Evolutionary conservation across 2,329 filamentous ascomycete species (phyloP).

Genomic region (Xylariaceae sp.): DNA sequence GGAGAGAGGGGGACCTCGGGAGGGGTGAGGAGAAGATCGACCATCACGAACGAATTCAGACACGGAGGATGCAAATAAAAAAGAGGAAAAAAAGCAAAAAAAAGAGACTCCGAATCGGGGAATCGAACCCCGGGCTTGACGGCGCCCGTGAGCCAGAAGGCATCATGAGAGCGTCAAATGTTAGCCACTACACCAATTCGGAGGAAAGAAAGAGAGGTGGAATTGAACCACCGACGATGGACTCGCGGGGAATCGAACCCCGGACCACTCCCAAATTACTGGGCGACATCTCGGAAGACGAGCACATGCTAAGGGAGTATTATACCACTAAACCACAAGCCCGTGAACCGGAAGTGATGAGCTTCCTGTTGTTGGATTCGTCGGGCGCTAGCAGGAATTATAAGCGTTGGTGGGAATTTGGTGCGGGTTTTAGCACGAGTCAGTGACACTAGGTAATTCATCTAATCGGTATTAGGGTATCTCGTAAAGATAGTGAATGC

Average conservation of each 20-base stretch:
- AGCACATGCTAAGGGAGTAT: background rate
- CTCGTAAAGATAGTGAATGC: background rate
- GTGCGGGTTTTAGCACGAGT: no score
- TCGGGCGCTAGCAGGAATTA: background rate
- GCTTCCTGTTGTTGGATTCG: constrained; percentile 7
- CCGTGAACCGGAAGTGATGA: constrained; percentile 4
- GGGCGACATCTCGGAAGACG: background rate
- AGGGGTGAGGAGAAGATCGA: background rate
- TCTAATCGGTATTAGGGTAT: no score
- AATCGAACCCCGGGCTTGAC: constrained; percentile 29
- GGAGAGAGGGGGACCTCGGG: background rate
- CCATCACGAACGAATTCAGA: background rate
- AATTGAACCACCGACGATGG: constrained; percentile 16
- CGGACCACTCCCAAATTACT: constrained; percentile 22
- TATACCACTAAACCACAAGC: constrained; percentile 21
- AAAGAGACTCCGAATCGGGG: constrained; percentile 24
- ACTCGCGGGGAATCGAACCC: constrained; percentile 26
- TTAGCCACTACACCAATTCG: constrained; percentile 35
- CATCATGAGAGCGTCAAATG: constrained; percentile 33
- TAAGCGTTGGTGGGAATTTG: background rate
- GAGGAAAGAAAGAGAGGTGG: constrained; percentile 20
- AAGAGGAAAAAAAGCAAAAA: background rate
- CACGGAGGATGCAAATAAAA: background rate
- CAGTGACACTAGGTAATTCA: no score
- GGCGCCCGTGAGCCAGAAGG: background rate